phyloP scores from a whole-genome alignment of 2,329 filamentous ascomycete genomes.

The Aspergillus neoniger region DNA sequence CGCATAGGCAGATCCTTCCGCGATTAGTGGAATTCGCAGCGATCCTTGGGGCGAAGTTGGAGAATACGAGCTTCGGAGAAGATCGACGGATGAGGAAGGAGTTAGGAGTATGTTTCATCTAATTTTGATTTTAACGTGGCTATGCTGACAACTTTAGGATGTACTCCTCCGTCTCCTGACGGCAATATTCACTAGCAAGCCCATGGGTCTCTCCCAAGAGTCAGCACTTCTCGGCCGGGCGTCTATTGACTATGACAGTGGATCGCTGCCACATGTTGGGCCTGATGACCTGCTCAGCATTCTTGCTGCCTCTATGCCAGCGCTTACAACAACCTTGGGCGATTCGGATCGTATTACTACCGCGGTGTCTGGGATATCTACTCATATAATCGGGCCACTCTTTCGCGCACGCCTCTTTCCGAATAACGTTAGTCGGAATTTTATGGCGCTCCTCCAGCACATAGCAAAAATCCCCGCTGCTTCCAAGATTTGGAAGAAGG shows the following conservation, averaged over 20 bases:
- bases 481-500: conserved; percentile 90
- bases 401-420: conserved; percentile 86
- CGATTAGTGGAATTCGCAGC: conserved; percentile 84
- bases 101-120: conserved; percentile 66
- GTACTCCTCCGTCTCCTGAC: conserved; percentile 84
- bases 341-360: conserved; percentile 80
- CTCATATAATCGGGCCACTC: conserved; percentile 77
- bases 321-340: conserved; percentile 77
- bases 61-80: conserved; percentile 97
- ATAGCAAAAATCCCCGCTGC: conserved; percentile 75
- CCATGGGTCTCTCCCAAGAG: conserved; percentile 70
- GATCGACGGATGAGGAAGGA: conserved; percentile 89
- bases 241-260: conserved; percentile 44
- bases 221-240: conserved; percentile 42
- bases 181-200: conserved; percentile 90
- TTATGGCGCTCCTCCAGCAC: conserved; percentile 73
- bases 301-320: conserved; percentile 74
- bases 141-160: conserved; percentile 60
- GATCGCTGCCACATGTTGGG: conserved; percentile 46
- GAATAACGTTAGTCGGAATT: conserved; percentile 72
- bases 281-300: conserved; percentile 79
- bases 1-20: conserved; percentile 86
- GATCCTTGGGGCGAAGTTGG: conserved; percentile 89
- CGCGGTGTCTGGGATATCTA: conserved; percentile 77
- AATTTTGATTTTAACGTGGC: not conserved